Percentiles rank a stretch among this genome's conserved stretches.
phyloP scores from a whole-genome alignment of 345 rosid genomes.

The Dipteronia dyeriana region DNA sequence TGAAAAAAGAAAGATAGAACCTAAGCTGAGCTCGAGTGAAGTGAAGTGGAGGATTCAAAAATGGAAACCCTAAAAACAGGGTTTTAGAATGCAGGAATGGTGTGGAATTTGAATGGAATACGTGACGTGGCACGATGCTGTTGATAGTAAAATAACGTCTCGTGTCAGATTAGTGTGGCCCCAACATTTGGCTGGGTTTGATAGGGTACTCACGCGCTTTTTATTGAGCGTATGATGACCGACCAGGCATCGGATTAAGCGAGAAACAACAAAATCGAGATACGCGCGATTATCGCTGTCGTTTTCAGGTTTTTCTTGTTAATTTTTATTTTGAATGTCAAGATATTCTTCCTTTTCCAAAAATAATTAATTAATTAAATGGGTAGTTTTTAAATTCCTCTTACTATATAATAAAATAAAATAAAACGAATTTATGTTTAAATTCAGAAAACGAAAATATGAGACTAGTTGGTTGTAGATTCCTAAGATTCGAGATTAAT shows the following conservation, averaged over 20 bases:
- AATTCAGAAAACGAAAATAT: no score
- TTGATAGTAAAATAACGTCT: background rate
- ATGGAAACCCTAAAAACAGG: conserved; percentile 19
- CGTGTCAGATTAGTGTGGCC: background rate
- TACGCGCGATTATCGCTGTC: background rate
- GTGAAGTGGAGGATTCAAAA: background rate
- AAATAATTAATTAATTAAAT: no score
- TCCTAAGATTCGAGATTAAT: no score
- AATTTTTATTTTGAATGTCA: no score
- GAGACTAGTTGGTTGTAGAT: no score
- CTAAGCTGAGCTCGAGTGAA: background rate
- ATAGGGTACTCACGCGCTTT: conserved; percentile 8
- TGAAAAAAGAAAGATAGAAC: background rate
- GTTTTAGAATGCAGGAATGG: conserved; percentile 1
- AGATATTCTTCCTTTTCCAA: no score
- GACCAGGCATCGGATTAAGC: background rate
- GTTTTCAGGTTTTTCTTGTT: background rate
- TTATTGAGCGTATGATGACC: background rate
- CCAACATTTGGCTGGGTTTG: background rate
- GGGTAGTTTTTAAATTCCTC: no score
- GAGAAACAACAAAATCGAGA: background rate
- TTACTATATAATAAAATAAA: no score
- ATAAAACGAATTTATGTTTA: no score
- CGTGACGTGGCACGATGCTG: background rate
- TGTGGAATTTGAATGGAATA: background rate